Percentiles rank a stretch among this genome's conserved stretches.
These are phyloP conservation scores for Pseudophaeomoniella oleicola DNA, from an alignment of 2,329 filamentous ascomycete genomes.

Conservation along the genomic window DNA sequence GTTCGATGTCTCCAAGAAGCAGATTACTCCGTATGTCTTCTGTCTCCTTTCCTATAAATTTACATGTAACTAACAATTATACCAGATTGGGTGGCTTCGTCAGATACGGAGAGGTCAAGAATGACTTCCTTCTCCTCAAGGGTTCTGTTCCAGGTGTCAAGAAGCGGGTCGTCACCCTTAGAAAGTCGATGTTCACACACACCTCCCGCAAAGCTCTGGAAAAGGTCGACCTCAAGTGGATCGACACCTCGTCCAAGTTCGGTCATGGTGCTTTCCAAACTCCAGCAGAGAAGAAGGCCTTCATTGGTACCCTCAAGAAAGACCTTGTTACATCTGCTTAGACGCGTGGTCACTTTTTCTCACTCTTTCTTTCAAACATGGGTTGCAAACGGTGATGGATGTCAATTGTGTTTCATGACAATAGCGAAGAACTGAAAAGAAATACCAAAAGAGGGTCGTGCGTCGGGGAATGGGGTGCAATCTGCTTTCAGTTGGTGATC, in stretches of 20 bases:
- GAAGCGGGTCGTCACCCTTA: conserved; percentile 98
- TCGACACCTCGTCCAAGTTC: conserved; percentile 99
- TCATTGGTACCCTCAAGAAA: conserved; percentile 99
- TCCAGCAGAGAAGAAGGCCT: conserved; percentile 90
- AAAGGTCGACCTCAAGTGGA: conserved; percentile 99
- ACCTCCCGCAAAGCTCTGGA: conserved; percentile 89
- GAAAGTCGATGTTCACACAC: conserved; percentile 97
- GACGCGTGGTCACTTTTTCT: too few relatives aligned
- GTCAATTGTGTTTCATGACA: too few relatives aligned
- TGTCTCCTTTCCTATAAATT: background rate
- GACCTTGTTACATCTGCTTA: conserved; percentile 51
- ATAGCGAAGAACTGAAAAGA: too few relatives aligned
- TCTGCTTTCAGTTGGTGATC: too few relatives aligned
- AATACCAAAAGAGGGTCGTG: too few relatives aligned
- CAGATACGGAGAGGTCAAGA: conserved; percentile 97
- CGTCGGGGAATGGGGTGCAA: too few relatives aligned
- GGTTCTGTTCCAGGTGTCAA: conserved; percentile 94
- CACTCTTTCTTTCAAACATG: too few relatives aligned
- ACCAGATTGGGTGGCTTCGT: conserved; percentile 93
- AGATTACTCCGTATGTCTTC: conserved; percentile 87
- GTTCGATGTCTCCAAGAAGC: conserved; percentile 96
- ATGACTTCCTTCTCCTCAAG: conserved; percentile 98
- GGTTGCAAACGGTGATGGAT: too few relatives aligned
- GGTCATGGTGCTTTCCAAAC: conserved; percentile 99
- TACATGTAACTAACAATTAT: conserved; percentile 18